Evolutionary conservation across 768 basidiomycete genomes (phyloP), one percentile per base, ranked within the genome.

Genomic region (Rhizopogon rudus): DNA sequence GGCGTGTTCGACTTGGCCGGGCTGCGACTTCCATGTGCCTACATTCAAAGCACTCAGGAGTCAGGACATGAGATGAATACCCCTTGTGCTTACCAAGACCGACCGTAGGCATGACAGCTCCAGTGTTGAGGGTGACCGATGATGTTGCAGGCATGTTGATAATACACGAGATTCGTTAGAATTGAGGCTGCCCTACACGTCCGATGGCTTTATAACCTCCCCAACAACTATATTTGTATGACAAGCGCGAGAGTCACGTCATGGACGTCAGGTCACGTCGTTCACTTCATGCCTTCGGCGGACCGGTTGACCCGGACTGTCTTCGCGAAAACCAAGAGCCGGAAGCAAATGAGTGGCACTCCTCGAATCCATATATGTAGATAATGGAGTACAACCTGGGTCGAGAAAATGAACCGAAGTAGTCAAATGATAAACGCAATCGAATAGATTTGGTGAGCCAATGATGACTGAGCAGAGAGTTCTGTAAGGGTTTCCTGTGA

Each of bases 21-120:
- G 83, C 53, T 74, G 59, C 48, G 85, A 84, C 63, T 87, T 84
- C 90, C 88, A 92, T 45, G 90, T 91, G n/a, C 88, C 86, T 84
- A 52, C 22, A 44, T 44, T 31, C 2, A n/a, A 35, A 53, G 33
- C 10, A 43, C 39, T 40, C 39, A n/a, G 43, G 28, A 16, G 16
- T 61, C 29, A 56, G 39, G 10, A 39, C 46, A 20, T 10, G 16
- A 17, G 8, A 12, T 1, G 35, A 14, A 42, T 39, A 12, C 37
- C n/a, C 6, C 13, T 40, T 51, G 33, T 28, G 60, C 72, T 39
- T 60, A 79, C 84, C 86, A 52, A 90, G 79, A 45, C 85, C 86
- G 39, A 91, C 73, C 14, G 81, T 82, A 64, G 90, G 88, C 78
- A 93, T 92, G 62, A 80, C 75, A 49, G 81, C 81, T 25, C 89